Conservation (phyloP, 2,329 filamentous ascomycete species). For the Penicillium sp. region DNA sequence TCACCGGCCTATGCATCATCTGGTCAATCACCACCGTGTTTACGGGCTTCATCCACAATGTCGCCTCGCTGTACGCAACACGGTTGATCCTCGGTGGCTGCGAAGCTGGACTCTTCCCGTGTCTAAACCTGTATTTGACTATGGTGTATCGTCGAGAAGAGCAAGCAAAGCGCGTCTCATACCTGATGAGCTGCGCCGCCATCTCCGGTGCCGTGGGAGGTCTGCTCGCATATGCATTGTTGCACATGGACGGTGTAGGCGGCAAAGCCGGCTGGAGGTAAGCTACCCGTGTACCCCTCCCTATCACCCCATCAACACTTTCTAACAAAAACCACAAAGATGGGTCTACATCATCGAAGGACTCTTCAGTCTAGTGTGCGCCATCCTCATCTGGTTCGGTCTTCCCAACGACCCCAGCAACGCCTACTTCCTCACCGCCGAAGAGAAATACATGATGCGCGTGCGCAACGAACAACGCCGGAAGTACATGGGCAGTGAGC, state of each 20-base stretch:
- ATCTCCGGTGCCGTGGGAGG: conserved; percentile 36
- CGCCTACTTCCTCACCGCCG: conserved; percentile 43
- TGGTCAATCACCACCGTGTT: conserved; percentile 46
- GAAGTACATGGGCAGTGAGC: conserved; percentile 44
- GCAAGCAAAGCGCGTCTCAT: conserved; percentile 36
- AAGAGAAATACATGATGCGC: conserved; percentile 46
- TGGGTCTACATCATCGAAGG: conserved; percentile 48
- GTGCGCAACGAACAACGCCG: conserved; percentile 38
- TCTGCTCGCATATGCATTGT: conserved; percentile 31
- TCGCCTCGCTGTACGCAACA: conserved; percentile 35
- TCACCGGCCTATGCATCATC: conserved; percentile 35
- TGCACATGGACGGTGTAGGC: conserved; percentile 41
- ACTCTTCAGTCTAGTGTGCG: conserved; percentile 39
- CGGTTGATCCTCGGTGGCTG: conserved; percentile 34
- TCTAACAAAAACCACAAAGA: no score
- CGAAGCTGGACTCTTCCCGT: conserved; percentile 36
- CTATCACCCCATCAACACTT: no score
- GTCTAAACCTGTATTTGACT: conserved; percentile 34
- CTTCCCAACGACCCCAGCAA: conserved; percentile 39
- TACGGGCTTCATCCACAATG: conserved; percentile 39
- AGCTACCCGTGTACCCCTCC: no score
- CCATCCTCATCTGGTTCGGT: conserved; percentile 29
- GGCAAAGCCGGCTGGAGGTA: conserved; percentile 43
- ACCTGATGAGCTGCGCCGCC: conserved; percentile 35
- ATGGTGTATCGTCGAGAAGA: conserved; percentile 38